Conservation (phyloP, 2,329 filamentous ascomycete genomes). For the Phymatotrichopsis omnivora region DNA sequence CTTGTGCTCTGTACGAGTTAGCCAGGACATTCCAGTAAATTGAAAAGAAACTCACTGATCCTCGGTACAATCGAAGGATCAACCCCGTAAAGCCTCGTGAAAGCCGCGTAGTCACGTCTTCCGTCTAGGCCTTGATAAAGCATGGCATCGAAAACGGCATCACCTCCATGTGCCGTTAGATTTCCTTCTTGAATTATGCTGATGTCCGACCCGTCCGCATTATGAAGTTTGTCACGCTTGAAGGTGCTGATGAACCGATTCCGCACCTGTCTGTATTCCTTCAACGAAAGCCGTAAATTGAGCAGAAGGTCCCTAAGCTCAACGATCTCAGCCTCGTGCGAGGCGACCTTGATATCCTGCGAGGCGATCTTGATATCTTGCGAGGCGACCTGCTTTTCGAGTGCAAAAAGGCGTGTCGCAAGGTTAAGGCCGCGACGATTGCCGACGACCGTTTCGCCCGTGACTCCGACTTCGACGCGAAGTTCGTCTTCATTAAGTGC, state of each 20-base stretch:
- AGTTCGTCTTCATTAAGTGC: constrained; percentile 5
- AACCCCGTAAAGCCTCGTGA: not conserved
- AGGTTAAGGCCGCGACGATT: constrained; percentile 11
- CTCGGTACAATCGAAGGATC: not conserved
- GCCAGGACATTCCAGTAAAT: constrained; percentile 2
- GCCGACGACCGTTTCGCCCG: not conserved
- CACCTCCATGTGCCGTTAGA: too few relatives aligned
- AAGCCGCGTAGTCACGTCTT: not conserved
- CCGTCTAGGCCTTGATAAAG: not conserved
- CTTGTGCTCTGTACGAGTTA: constrained; percentile 9
- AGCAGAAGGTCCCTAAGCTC: not conserved
- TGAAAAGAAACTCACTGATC: constrained; percentile 15
- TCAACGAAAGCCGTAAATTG: not conserved
- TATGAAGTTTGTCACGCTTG: not conserved
- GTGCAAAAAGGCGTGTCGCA: constrained; percentile 4
- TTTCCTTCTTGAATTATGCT: not conserved
- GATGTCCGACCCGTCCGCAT: not conserved
- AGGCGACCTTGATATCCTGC: constrained; percentile 3
- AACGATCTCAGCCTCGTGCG: constrained; percentile 5
- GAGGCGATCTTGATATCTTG: not conserved
- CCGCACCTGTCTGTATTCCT: not conserved
- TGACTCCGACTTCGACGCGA: not conserved
- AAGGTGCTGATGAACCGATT: constrained; percentile 2
- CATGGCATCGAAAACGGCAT: not conserved
- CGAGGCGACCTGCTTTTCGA: constrained; percentile 1